A percentile compares a stretch with the other conserved stretches of the same genome.
Evolutionary conservation across 108 stramenopile genomes (phyloP).

Genomic region (Nitzschia sp.): DNA sequence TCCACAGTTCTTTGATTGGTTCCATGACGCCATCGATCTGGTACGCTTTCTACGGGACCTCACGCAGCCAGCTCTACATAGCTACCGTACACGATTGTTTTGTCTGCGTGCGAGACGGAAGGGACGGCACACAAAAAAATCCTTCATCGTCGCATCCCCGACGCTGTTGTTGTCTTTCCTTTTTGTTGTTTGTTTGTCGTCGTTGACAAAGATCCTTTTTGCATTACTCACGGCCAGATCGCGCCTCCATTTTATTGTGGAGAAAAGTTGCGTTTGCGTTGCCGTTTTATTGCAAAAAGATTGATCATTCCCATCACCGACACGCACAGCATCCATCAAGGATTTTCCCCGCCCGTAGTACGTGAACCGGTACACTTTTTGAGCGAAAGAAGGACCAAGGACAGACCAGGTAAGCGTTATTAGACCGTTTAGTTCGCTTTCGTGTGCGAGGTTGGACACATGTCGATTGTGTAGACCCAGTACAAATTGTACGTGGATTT

Average conservation of each 20-base stretch:
- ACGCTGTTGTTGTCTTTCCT: no score
- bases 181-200: background rate
- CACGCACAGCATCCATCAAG: background rate
- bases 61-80: no score
- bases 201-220: slow-evolving; percentile 9
- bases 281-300: slow-evolving; percentile 16
- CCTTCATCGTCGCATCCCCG: no score
- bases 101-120: no score
- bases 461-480: background rate
- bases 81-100: no score
- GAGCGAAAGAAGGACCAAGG: no score
- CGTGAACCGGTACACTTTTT: background rate
- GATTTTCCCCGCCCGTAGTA: background rate
- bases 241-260: slow-evolving; percentile 26
- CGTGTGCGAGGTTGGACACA: background rate
- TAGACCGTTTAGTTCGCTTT: background rate
- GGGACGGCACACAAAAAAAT: no score
- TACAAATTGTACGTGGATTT: background rate
- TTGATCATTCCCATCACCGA: background rate
- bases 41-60: no score
- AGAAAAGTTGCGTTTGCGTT: slow-evolving; percentile 48
- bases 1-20: no score
- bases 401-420: slow-evolving; percentile 1
- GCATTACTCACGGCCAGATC: slow-evolving; percentile 42
- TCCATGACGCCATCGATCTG: no score